Conservation (phyloP, 305 asterid species). For the Fraxinus sp. region DNA sequence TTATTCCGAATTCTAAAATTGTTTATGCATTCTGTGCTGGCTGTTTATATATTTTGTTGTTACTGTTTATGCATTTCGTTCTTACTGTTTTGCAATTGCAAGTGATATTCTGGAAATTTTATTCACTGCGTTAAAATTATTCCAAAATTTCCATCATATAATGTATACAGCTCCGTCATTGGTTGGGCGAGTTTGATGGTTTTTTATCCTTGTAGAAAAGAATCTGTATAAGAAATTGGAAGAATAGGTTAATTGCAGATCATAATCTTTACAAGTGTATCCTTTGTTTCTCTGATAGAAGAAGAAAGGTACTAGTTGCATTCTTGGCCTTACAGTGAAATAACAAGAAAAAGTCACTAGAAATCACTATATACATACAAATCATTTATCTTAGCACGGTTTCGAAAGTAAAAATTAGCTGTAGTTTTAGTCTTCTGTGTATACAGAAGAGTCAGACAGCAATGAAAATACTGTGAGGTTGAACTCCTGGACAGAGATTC, state of each 20-base stretch:
- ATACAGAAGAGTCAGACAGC: not conserved
- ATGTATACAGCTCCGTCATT: not conserved
- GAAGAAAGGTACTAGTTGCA: not conserved
- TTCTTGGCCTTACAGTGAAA: not conserved
- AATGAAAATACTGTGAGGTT: not conserved
- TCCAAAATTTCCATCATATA: not conserved
- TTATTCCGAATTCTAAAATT: too few relatives aligned
- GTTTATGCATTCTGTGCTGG: too few relatives aligned
- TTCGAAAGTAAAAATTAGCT: slow-evolving; percentile 1
- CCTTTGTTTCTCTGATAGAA: not conserved
- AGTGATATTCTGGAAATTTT: too few relatives aligned
- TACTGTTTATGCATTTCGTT: too few relatives aligned
- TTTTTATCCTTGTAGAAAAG: not conserved
- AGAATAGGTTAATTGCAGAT: not conserved
- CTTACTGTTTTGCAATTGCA: too few relatives aligned
- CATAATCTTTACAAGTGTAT: not conserved
- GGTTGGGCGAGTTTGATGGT: not conserved
- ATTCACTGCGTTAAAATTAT: too few relatives aligned
- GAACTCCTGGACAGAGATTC: slow-evolving; percentile 8
- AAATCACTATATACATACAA: not conserved
- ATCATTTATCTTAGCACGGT: not conserved
- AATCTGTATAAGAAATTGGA: not conserved
- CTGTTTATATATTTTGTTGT: too few relatives aligned
- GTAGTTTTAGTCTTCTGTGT: not conserved
- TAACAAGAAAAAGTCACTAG: not conserved